Evolutionary conservation across 441 rosid genomes (phyloP), one percentile per base, ranked within the genome.

Genomic region (Erodium moschatum): DNA sequence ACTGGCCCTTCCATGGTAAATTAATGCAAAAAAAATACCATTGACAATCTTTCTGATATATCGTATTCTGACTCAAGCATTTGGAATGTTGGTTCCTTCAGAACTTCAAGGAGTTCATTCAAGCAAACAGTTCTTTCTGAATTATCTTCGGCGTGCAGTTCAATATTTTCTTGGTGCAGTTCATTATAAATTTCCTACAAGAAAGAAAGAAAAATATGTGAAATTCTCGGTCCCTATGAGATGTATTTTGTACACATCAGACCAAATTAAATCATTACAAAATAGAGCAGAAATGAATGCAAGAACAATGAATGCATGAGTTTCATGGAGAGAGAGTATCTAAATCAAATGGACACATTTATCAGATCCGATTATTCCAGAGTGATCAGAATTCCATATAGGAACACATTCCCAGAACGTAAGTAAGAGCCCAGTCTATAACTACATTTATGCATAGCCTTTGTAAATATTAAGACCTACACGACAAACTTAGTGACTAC

Each of bases 1-100:
- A 46, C 44, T 15, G 60, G 38, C n/a, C 40, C 72, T 24, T 50
- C 44, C 38, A 44, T 60, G 16, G 64, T 66, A 65, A 38, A 50
- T 18, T 9, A 68, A 74, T 56, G 31, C 5, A 65, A 68, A 27
- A 69, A 66, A 67, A 82, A 63, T 77, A 87, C 96, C 72, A 65
- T 40, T 40, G 69, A 66, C 67, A 89, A 64, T 81, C 81, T 85
- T 70, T 72, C 65, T 12, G 83, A 79, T 64, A 89, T 71, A 42
- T 72, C 76, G 70, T 81, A 87, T 76, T 87, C 92, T 54, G 79
- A 79, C 70, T 84, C 89, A 12, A 89, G 75, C 13, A 33, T 69
- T 52, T 70, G 84, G 72, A 85, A 83, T 71, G 77, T 78, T 12
- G 84, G 82, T 58, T 79, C 85, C 65, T 35, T 75, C 71, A 89